Conservation (phyloP, 805 yeast genomes). For the Sugiyamaella lignohabitans region DNA sequence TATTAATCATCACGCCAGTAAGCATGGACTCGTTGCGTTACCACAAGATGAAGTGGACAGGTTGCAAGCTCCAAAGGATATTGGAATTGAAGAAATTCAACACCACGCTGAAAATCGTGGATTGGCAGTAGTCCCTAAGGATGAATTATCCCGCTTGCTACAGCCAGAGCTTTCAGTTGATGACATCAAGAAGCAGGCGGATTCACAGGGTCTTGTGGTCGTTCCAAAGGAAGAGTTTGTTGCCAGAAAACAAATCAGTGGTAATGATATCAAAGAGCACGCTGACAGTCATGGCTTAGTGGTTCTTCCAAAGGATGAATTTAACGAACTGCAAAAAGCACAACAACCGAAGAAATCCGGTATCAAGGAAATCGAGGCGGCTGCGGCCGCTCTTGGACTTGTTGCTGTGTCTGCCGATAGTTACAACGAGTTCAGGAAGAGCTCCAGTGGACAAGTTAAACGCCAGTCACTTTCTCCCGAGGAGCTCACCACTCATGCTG, state of each 20-base stretch:
- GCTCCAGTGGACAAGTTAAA: neutral
- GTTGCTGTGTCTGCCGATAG: constrained; percentile 15
- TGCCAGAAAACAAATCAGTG: constrained; percentile 31
- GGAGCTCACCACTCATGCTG: constrained; percentile 9
- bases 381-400: constrained; percentile 21
- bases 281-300: constrained; percentile 7
- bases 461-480: constrained; percentile 1
- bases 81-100: constrained; percentile 8
- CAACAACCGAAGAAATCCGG: constrained; percentile 8
- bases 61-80: neutral
- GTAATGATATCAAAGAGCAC: constrained; percentile 8
- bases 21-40: constrained; percentile 19
- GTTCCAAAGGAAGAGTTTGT: constrained; percentile 16
- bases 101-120: constrained; percentile 18
- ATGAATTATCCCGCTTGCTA: constrained; percentile 11
- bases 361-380: constrained; percentile 12
- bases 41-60: constrained; percentile 12
- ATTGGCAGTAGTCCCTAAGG: constrained; percentile 16
- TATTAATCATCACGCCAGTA: constrained; percentile 10
- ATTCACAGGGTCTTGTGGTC: constrained; percentile 23
- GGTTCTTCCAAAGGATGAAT: constrained; percentile 19
- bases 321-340: constrained; percentile 20
- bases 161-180: constrained; percentile 8
- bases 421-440: constrained; percentile 4
- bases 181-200: constrained; percentile 38